phyloP scores from a whole-genome alignment of 305 asterid genomes.

The Lippia alba region DNA sequence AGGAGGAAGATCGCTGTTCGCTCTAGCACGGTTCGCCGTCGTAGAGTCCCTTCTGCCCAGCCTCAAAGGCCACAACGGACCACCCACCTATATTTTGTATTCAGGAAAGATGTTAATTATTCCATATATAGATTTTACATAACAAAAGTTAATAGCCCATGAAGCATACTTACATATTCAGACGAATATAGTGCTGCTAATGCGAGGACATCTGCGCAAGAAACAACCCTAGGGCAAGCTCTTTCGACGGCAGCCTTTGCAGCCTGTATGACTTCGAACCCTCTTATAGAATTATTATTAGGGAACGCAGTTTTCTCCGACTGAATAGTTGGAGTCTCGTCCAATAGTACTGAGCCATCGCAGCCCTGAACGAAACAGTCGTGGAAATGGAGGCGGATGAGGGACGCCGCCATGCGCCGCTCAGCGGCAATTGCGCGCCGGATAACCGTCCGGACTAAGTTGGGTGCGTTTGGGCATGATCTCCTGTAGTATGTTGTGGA shows the following conservation, averaged over 20 bases:
- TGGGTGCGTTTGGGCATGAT: conserved; percentile 45
- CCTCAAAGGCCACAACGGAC: conserved; percentile 56
- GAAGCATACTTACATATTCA: conserved; percentile 36
- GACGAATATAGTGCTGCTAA: conserved; percentile 61
- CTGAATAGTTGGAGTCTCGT: conserved; percentile 43
- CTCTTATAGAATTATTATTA: conserved; percentile 51
- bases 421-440: conserved; percentile 48
- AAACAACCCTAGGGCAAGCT: conserved; percentile 55
- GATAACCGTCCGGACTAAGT: conserved; percentile 41
- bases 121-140: background rate
- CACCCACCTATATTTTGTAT: conserved; percentile 42
- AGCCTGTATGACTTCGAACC: conserved; percentile 51
- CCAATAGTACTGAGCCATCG: conserved; percentile 64
- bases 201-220: conserved; percentile 61
- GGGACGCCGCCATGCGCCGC: conserved; percentile 60
- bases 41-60: conserved; percentile 65
- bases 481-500: conserved; percentile 45
- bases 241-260: conserved; percentile 53
- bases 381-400: conserved; percentile 61
- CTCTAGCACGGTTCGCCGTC: conserved; percentile 46
- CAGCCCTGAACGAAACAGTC: conserved; percentile 65
- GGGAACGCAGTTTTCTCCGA: conserved; percentile 55
- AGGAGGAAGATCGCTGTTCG: conserved; percentile 49
- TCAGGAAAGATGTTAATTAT: background rate
- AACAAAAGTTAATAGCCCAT: too few species aligned